Conservation (phyloP, 2,329 filamentous ascomycete genomes). For the Ceratocystiopsis minuta region DNA sequence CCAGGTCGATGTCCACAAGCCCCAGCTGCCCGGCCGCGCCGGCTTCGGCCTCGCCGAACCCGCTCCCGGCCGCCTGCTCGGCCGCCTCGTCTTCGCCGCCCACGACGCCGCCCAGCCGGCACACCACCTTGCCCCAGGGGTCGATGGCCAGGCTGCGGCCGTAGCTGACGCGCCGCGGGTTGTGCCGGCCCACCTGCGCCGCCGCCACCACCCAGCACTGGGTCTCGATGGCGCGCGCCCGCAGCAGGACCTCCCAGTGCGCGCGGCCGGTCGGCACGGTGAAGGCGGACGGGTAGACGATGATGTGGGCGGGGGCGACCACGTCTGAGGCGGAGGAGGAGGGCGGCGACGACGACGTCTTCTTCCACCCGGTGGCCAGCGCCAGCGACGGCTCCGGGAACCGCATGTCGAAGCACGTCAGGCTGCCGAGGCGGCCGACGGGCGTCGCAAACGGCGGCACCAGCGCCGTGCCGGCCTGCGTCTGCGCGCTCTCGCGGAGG, state of each 20-base stretch:
- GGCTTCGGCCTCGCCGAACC: conserved; percentile 11
- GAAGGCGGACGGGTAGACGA: conserved; percentile 82
- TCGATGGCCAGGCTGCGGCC: conserved; percentile 73
- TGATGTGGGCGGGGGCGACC: conserved; percentile 48
- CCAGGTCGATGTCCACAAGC: conserved; percentile 35
- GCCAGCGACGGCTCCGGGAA: conserved; percentile 60
- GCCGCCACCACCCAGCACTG: conserved; percentile 77
- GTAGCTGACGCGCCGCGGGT: conserved; percentile 50
- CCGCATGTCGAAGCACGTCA: conserved; percentile 83
- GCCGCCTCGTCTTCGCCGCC: conserved; percentile 21
- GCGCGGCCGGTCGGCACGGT: conserved; percentile 69
- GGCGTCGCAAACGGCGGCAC: conserved; percentile 52
- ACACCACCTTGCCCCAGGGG: conserved; percentile 66
- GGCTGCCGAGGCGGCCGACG: conserved; percentile 56
- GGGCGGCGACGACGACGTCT: no score
- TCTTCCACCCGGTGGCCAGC: conserved; percentile 26
- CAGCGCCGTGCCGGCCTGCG: conserved; percentile 13
- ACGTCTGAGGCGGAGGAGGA: conserved; percentile 1
- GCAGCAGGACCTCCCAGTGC: conserved; percentile 69
- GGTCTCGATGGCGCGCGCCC: conserved; percentile 72
- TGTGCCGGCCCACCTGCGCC: conserved; percentile 58
- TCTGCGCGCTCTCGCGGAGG: conserved; percentile 23
- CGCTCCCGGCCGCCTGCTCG: neutral
- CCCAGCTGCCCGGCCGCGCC: conserved; percentile 29
- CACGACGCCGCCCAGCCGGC: conserved; percentile 38